Evolutionary conservation across 305 asterid genomes (phyloP).

Genomic region (Fraxinus albicans): DNA sequence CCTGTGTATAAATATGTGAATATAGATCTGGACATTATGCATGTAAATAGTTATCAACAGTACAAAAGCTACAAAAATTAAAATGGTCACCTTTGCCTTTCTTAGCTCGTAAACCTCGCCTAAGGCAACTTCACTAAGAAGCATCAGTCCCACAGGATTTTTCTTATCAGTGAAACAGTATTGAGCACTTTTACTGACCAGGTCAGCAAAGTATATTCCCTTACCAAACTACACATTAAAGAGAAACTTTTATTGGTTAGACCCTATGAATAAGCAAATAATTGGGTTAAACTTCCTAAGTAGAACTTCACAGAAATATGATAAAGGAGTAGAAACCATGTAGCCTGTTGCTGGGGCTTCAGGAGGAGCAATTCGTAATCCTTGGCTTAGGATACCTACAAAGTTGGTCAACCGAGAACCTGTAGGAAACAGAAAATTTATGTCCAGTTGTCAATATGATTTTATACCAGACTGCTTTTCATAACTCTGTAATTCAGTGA

Average conservation of each 20-base stretch:
- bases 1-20: not conserved
- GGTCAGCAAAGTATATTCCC: constrained; percentile 94
- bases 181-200: constrained; percentile 98
- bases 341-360: constrained; percentile 99
- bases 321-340: constrained; percentile 54
- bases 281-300: not conserved
- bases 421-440: constrained; percentile 31
- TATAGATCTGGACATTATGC: not conserved
- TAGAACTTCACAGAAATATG: constrained; percentile 15
- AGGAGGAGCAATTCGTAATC: constrained; percentile 95
- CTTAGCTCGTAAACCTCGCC: constrained; percentile 83
- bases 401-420: constrained; percentile 94
- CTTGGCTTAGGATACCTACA: constrained; percentile 96
- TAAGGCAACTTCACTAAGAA: constrained; percentile 96
- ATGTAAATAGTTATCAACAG: not conserved
- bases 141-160: constrained; percentile 92
- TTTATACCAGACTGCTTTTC: constrained; percentile 2
- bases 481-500: not conserved
- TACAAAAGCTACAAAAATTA: not conserved
- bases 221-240: constrained; percentile 73
- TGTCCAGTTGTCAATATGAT: not conserved
- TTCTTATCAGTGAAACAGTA: constrained; percentile 78
- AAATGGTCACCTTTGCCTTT: constrained; percentile 56
- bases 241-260: constrained; percentile 8
- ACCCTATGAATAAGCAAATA: constrained; percentile 5